Conservation (phyloP, 2,329 filamentous ascomycete species). For the Rhytidhysteron rufulum region DNA sequence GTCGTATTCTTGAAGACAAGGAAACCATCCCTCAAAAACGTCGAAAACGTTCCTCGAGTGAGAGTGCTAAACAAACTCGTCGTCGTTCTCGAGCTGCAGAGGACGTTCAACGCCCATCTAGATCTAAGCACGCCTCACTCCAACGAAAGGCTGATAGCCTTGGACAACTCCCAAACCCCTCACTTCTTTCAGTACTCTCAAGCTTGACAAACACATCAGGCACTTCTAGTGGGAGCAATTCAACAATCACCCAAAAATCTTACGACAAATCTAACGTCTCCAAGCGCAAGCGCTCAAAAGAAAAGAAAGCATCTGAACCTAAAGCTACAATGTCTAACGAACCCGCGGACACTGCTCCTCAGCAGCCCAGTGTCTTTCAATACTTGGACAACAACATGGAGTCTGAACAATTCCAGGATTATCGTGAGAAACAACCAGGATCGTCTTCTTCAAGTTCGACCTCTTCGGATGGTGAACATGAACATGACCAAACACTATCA, state of each 20-base stretch:
- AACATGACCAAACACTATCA: constrained; percentile 15
- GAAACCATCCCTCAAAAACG: constrained; percentile 20
- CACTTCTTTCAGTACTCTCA: constrained; percentile 40
- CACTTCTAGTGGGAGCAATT: constrained; percentile 43
- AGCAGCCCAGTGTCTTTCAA: constrained; percentile 23
- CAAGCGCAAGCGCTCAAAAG: constrained; percentile 20
- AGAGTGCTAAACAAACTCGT: constrained; percentile 12
- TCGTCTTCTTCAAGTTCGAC: constrained; percentile 19
- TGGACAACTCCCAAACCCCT: constrained; percentile 35
- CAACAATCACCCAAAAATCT: constrained; percentile 43
- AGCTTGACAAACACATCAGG: constrained; percentile 38
- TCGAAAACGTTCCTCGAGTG: constrained; percentile 18
- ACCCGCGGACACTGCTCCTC: constrained; percentile 13
- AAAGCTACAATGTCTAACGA: constrained; percentile 11
- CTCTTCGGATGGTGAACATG: constrained; percentile 11
- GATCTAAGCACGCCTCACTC: constrained; percentile 29
- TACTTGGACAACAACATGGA: constrained; percentile 17
- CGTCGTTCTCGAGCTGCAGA: constrained; percentile 17
- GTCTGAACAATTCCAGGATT: constrained; percentile 9
- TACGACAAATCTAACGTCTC: constrained; percentile 29
- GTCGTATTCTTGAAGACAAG: constrained; percentile 38
- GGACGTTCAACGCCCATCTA: constrained; percentile 23
- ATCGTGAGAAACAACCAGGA: constrained; percentile 11
- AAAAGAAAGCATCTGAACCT: constrained; percentile 11
- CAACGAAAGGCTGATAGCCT: constrained; percentile 29